Evolutionary conservation across 495 filamentous ascomycete species (phyloP).

Genomic region (Lepidopterella palustris): DNA sequence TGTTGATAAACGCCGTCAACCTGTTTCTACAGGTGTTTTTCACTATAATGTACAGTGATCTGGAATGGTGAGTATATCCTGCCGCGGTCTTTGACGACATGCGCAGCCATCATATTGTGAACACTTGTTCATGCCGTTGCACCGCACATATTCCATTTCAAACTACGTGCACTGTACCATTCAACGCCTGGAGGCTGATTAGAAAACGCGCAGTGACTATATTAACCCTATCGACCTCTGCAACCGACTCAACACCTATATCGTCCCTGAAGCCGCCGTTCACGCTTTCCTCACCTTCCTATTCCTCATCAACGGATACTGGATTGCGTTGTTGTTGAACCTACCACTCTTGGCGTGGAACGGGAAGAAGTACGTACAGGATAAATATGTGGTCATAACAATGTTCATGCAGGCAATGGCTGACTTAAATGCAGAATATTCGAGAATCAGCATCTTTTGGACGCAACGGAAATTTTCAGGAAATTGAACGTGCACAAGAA

Average conservation of each 20-base stretch:
- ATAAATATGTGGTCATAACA: not conserved
- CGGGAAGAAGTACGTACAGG: conserved; percentile 72
- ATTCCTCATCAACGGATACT: conserved; percentile 98
- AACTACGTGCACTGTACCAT: not conserved
- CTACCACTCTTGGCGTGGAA: conserved; percentile 90
- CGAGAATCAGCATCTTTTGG: conserved; percentile 92
- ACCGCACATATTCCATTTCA: no score
- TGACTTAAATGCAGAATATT: conserved; percentile 59
- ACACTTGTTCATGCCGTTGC: no score
- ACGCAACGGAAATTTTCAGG: conserved; percentile 98
- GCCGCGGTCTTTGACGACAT: not conserved
- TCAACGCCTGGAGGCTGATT: not conserved
- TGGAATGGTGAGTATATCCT: conserved; percentile 75
- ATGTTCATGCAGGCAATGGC: conserved; percentile 28
- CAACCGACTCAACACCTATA: conserved; percentile 99
- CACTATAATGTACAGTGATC: conserved; percentile 99
- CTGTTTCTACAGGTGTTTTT: conserved; percentile 99
- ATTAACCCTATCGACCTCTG: conserved; percentile 99
- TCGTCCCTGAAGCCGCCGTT: conserved; percentile 96
- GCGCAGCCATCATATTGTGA: not conserved
- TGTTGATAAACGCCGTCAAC: conserved; percentile 99
- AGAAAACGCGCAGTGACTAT: conserved; percentile 73
- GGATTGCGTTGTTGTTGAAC: conserved; percentile 88
- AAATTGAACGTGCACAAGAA: conserved; percentile 99
- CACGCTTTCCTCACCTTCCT: conserved; percentile 90